Percentiles rank a stretch among this genome's conserved stretches.
Conservation (phyloP, 768 basidiomycete species). For the Dictyophora rubrovolvata region DNA sequence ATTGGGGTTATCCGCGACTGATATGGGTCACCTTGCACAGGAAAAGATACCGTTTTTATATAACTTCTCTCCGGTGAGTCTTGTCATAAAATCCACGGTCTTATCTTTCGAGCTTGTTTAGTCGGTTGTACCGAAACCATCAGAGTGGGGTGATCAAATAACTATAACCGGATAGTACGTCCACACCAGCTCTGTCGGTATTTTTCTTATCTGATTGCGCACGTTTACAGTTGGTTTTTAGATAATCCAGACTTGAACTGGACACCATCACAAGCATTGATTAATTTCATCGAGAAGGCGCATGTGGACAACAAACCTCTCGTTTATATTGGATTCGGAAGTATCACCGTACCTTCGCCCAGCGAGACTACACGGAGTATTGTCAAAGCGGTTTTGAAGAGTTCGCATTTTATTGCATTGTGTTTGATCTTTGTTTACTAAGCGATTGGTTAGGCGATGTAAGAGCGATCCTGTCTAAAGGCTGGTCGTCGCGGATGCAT, state of each 20-base stretch:
- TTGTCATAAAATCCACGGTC: neutral
- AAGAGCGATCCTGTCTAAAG: slow-evolving; percentile 56
- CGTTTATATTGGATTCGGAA: slow-evolving; percentile 66
- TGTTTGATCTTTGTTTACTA: neutral
- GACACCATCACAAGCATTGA: slow-evolving; percentile 39
- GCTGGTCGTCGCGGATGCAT: slow-evolving; percentile 53
- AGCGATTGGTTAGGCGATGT: slow-evolving; percentile 37
- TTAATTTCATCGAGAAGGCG: slow-evolving; percentile 48
- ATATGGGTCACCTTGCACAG: slow-evolving; percentile 49
- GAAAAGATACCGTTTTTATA: slow-evolving; percentile 57
- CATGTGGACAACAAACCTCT: slow-evolving; percentile 44
- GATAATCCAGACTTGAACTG: slow-evolving; percentile 52
- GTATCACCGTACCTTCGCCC: slow-evolving; percentile 56
- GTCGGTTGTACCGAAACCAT: slow-evolving; percentile 57
- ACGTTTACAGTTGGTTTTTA: slow-evolving; percentile 46
- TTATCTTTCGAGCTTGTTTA: slow-evolving; percentile 11
- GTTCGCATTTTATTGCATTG: slow-evolving; percentile 23
- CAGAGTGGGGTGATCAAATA: slow-evolving; percentile 56
- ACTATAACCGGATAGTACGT: slow-evolving; percentile 47
- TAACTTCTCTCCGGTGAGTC: slow-evolving; percentile 48
- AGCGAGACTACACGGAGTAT: slow-evolving; percentile 43
- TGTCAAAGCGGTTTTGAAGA: slow-evolving; percentile 49
- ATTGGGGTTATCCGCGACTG: slow-evolving; percentile 39
- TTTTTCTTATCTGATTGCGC: neutral
- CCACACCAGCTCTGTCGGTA: neutral